Percentiles rank a stretch among this genome's conserved stretches.
Conservation (phyloP, 192 early-diverging fungal species). For the Thamnidium elegans region DNA sequence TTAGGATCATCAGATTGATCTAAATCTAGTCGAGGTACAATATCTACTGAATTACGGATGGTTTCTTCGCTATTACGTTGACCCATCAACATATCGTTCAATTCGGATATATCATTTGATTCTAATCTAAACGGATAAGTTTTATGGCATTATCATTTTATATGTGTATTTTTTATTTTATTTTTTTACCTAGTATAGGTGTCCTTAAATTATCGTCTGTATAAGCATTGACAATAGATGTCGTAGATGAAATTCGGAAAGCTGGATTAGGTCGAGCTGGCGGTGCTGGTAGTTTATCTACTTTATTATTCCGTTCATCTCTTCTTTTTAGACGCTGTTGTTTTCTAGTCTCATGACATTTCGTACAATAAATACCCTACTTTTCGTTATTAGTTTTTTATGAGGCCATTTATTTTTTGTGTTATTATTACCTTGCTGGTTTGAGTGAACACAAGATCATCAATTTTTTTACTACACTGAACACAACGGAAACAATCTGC, state of each 20-base stretch:
- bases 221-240: constrained; percentile 32
- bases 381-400: background rate
- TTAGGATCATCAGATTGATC: background rate
- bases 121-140: background rate
- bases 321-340: constrained; percentile 56
- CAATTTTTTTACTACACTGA: constrained; percentile 70
- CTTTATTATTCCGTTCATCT: constrained; percentile 31
- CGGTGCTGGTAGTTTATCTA: constrained; percentile 3
- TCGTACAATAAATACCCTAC: constrained; percentile 73
- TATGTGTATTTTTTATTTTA: background rate
- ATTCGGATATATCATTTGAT: background rate
- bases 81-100: constrained; percentile 25
- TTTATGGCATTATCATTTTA: background rate
- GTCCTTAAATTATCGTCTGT: constrained; percentile 3
- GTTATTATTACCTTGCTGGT: constrained; percentile 58
- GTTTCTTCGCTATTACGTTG: constrained; percentile 13
- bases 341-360: constrained; percentile 69
- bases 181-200: constrained; percentile 5
- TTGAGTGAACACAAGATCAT: constrained; percentile 78
- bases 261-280: background rate
- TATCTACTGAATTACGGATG: constrained; percentile 10
- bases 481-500: constrained; percentile 80
- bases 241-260: constrained; percentile 23
- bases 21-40: background rate
- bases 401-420: background rate